These are phyloP conservation scores for Cryphonectria parasitica DNA, from an alignment of 2,329 filamentous ascomycete genomes.

Conservation along the genomic window DNA sequence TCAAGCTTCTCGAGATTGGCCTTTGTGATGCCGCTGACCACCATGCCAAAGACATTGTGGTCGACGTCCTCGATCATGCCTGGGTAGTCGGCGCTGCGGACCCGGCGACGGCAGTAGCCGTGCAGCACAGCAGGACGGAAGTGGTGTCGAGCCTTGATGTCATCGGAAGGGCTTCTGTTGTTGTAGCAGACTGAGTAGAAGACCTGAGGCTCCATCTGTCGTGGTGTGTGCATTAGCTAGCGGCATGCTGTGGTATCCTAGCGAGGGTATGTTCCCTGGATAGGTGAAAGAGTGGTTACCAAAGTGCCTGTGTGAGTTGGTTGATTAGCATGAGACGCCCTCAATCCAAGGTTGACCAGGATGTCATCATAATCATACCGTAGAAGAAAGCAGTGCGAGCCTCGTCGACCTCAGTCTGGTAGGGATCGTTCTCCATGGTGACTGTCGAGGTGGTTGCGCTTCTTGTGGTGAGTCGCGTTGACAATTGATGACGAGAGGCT, in stretches of 20 bases:
- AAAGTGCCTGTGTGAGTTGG: conserved; percentile 41
- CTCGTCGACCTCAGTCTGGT: conserved; percentile 26
- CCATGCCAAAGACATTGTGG: conserved; percentile 71
- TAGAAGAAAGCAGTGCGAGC: conserved; percentile 58
- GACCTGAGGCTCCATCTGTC: conserved; percentile 79
- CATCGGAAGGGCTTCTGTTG: conserved; percentile 49
- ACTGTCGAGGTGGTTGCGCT: neutral
- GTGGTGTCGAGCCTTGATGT: conserved; percentile 59
- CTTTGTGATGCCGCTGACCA: conserved; percentile 77
- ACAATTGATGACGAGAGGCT: neutral
- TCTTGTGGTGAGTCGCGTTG: neutral
- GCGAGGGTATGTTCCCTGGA: conserved; percentile 10
- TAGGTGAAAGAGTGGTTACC: conserved; percentile 31
- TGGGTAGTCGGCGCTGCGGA: conserved; percentile 76
- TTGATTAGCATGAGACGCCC: conserved; percentile 31
- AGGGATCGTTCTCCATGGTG: conserved; percentile 12
- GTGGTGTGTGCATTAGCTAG: neutral
- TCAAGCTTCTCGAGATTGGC: conserved; percentile 78
- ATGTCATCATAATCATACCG: conserved; percentile 44
- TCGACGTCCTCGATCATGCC: conserved; percentile 65
- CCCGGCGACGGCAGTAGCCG: conserved; percentile 71
- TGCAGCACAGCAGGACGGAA: conserved; percentile 78
- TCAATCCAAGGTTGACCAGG: neutral
- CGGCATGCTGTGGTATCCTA: neutral
- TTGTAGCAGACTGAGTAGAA: conserved; percentile 85